Evolutionary conservation across 2,329 filamentous ascomycete genomes (phyloP), one percentile per base, ranked within the genome.

Genomic region (Diaporthe humulicola): DNA sequence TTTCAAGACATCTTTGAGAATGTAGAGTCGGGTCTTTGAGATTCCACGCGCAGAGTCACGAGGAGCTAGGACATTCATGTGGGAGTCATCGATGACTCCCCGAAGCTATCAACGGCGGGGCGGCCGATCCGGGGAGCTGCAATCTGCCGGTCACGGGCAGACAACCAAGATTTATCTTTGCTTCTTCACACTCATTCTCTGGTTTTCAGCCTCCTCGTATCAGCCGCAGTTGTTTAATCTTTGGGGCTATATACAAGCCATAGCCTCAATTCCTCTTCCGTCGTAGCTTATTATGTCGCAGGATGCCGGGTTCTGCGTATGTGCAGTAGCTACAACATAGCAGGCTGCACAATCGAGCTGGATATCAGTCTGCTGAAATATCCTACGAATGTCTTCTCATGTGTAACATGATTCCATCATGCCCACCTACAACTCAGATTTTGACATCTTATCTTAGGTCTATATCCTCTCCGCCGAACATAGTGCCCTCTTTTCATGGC

Each of bases 41-140:
- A 10, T 36, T 10, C 7, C 19, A 52, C 22, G n/a, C 4, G 30
- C 45, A 38, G 45, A 33, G 9, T 28, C 19, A 52, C 28, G 17
- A 33, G 28, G 9, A 52, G 25, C 22, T 36, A 38, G 30, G 22
- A 67, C 28, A 19, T 5, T 28, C 30, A 8, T 36, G 28, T 36
- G 61, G 30, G 30, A 67, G 61, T 67, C 61, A 67, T 67, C 45
- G 48, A 69, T 69, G 30, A 54, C 64, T 54, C 64, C 61, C n/a
- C 8, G 45, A 40, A 28, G 64, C 33, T 54, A 69, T 69, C 64
- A 54, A 54, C 64, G 38, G 64, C 33, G 64, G 45, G 64, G 64
- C 33, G 9, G 58, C 58, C n/a, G 48, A 30, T 52, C 45, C 33
- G n/a, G 33, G 45, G 14, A 33, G 22, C 45, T 40, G 64, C 48